Base-by-base conservation (phyloP, 2,329 filamentous ascomycete species). In the Colletotrichum endophyticum region DNA sequence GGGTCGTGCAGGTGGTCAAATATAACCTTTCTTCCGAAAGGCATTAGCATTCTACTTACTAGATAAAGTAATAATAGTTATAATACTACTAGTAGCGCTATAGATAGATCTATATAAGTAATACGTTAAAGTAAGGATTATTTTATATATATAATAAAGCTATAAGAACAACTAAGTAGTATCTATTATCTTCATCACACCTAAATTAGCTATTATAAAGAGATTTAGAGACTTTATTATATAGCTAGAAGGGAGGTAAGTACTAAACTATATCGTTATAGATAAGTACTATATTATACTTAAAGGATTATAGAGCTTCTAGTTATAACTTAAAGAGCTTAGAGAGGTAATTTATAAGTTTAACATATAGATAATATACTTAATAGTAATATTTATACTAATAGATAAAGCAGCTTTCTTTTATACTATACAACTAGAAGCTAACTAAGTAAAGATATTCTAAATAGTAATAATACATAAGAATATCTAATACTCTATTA, bases 71-170 rank as follows among this genome's bases (percentile, higher is more conserved):
- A 49, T n/a, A n/a, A 70, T 62, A n/a, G 68, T 79, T 19, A 66
- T 79, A n/a, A 64, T 70, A 16, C 78, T 62, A 57, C 70, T 79
- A 13, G 34, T 77, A 11, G 67, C 62, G n/a, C 72, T 77, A 11
- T 53, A 62, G 12, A 62, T 61, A 30, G 76, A 79, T 63, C 36
- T 79, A 9, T 9, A 78, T 27, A 27, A 22, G 49, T 30, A 56
- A 16, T 78, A 62, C 34, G 34, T 30, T 13, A 25, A 36, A 32
- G 27, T 9, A 16, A 34, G 25, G 19, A 78, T 75, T 25, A 25
- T n/a, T n/a, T n/a, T n/a, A n/a, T n/a, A n/a, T n/a, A n/a, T n/a
- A n/a, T n/a, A n/a, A n/a, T n/a, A n/a, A n/a, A 73, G 68, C 44
- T 22, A 28, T 3, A 13, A 44, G 27, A 39, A 59, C 22, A 36